phyloP scores from a whole-genome alignment of 2,329 filamentous ascomycete genomes.

The Venturia pyrina region DNA sequence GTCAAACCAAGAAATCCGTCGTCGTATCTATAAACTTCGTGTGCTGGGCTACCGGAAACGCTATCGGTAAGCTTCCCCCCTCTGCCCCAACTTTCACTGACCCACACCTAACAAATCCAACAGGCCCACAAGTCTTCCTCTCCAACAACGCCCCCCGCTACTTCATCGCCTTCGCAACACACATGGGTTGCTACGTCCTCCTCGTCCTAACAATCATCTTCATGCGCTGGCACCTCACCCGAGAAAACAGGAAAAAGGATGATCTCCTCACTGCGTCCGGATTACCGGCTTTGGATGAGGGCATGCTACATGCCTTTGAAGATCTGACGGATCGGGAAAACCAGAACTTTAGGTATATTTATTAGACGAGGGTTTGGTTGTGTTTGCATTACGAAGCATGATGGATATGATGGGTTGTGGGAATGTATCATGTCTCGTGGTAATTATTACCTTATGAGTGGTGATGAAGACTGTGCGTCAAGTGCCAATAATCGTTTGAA shows the following conservation, averaged over 20 bases:
- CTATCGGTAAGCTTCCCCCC: conserved; percentile 40
- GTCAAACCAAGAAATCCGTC: conserved; percentile 63
- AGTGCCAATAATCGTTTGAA: no score
- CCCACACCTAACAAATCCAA: not conserved
- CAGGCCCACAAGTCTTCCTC: conserved; percentile 55
- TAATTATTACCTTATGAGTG: no score
- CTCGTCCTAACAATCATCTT: conserved; percentile 48
- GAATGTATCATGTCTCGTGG: no score
- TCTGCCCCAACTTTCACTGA: not conserved
- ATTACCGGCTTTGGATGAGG: conserved; percentile 21
- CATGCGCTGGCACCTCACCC: conserved; percentile 47
- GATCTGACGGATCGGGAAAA: conserved; percentile 56
- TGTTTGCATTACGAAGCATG: not conserved
- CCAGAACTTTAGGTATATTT: conserved; percentile 48
- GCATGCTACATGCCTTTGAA: conserved; percentile 47
- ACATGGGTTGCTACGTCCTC: conserved; percentile 57
- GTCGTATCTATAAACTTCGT: conserved; percentile 62
- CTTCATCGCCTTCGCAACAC: conserved; percentile 58
- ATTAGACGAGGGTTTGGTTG: conserved; percentile 21
- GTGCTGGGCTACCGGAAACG: conserved; percentile 58
- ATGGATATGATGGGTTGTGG: not conserved
- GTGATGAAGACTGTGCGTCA: no score
- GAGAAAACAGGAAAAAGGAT: conserved; percentile 51
- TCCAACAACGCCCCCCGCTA: conserved; percentile 52
- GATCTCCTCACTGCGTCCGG: conserved; percentile 28